Evolutionary conservation across 306 rosid species (phyloP).

Genomic region (Luffa aegyptiaca): DNA sequence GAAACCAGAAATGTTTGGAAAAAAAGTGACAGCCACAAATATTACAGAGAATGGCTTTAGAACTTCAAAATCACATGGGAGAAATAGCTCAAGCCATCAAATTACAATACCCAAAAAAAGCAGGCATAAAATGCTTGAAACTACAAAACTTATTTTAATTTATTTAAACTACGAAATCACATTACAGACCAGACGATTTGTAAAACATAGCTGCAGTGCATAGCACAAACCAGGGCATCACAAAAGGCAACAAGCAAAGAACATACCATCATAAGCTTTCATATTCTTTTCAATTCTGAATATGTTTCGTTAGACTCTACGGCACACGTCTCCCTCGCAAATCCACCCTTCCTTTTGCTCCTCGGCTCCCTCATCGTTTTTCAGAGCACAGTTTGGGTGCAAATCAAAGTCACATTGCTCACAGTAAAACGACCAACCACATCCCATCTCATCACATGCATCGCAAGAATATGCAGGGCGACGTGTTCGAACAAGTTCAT

Average conservation of each 20-base stretch:
- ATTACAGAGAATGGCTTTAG: no score
- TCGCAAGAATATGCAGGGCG: conserved; percentile 27
- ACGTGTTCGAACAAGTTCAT: conserved; percentile 37
- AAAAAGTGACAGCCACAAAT: no score
- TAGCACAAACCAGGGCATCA: not conserved
- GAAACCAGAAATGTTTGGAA: no score
- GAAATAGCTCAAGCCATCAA: not conserved
- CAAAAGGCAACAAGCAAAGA: not conserved
- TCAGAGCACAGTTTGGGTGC: conserved; percentile 47
- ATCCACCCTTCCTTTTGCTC: conserved; percentile 37
- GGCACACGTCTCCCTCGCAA: conserved; percentile 52
- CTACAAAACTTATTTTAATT: not conserved
- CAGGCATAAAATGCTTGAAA: not conserved
- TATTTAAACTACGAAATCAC: not conserved
- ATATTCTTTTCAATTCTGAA: conserved; percentile 12
- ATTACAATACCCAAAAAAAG: not conserved
- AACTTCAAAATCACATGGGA: no score
- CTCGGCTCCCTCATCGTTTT: conserved; percentile 19
- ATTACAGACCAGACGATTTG: not conserved
- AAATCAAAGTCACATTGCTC: conserved; percentile 54
- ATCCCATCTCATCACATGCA: conserved; percentile 33
- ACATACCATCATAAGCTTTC: not conserved
- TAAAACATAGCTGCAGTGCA: not conserved
- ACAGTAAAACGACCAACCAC: conserved; percentile 47
- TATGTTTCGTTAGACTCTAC: conserved; percentile 30